Conservation (phyloP, 202 grass and related monocot species). For the Eragrostis tef region DNA sequence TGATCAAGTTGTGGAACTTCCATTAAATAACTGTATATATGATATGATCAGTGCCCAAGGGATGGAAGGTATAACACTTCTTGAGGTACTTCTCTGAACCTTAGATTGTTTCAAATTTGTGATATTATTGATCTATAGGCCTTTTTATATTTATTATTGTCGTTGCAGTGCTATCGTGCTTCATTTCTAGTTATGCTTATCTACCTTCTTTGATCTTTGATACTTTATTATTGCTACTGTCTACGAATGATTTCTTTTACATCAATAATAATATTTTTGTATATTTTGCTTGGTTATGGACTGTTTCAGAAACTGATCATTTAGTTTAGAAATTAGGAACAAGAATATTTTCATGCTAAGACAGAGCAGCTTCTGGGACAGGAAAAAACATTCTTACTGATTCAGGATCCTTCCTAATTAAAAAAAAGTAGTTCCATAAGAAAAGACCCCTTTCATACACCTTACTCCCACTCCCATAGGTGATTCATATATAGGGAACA, state of each 20-base stretch:
- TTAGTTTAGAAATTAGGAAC: slow-evolving; percentile 31
- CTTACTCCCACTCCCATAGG: too few species aligned
- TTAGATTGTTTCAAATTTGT: slow-evolving; percentile 27
- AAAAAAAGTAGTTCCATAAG: too few species aligned
- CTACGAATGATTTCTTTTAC: too few species aligned
- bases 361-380: neutral
- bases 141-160: slow-evolving; percentile 9
- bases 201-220: slow-evolving; percentile 10
- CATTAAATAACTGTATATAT: slow-evolving; percentile 80
- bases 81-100: slow-evolving; percentile 66
- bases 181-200: slow-evolving; percentile 33
- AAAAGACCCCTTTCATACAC: neutral
- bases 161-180: slow-evolving; percentile 33
- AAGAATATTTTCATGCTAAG: slow-evolving; percentile 36
- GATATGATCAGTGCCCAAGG: slow-evolving; percentile 87
- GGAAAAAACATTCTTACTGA: too few species aligned
- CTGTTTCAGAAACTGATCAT: slow-evolving; percentile 21
- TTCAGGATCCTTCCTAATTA: too few species aligned
- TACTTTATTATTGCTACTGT: slow-evolving; percentile 33
- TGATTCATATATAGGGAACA: too few species aligned
- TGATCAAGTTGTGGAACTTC: slow-evolving; percentile 87
- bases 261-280: too few species aligned
- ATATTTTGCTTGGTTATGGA: neutral
- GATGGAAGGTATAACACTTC: slow-evolving; percentile 80
- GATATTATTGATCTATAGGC: slow-evolving; percentile 3